Conservation (phyloP, 805 yeast genomes). For the Metschnikowia borealis region DNA sequence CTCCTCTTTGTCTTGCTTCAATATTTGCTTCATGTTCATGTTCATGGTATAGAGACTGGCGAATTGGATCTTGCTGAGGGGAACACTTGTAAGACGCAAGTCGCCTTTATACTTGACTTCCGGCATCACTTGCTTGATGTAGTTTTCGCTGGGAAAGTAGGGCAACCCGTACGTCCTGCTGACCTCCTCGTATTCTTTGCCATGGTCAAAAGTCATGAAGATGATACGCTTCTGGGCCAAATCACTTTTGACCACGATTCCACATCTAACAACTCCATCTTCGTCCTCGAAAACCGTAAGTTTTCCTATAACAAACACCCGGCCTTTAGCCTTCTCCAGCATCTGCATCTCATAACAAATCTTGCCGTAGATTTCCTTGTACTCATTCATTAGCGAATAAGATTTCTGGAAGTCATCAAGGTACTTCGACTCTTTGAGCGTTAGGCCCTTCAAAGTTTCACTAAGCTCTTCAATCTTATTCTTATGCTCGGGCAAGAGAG, state of each 20-base stretch:
- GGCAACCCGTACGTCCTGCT: slow-evolving; percentile 28
- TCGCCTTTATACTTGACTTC: slow-evolving; percentile 32
- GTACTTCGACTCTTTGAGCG: slow-evolving; percentile 34
- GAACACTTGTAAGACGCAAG: slow-evolving; percentile 37
- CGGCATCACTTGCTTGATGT: slow-evolving; percentile 33
- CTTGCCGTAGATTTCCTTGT: slow-evolving; percentile 40
- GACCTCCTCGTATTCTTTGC: slow-evolving; percentile 26
- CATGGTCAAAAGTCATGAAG: slow-evolving; percentile 45
- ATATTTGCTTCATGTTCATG: slow-evolving; percentile 29
- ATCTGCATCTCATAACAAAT: slow-evolving; percentile 47
- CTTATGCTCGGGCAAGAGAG: slow-evolving; percentile 82
- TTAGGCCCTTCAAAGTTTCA: slow-evolving; percentile 38
- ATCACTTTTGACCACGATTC: slow-evolving; percentile 50
- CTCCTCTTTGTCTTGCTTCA: slow-evolving; percentile 34
- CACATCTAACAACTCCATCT: slow-evolving; percentile 41
- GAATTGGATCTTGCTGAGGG: slow-evolving; percentile 40
- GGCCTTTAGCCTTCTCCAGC: slow-evolving; percentile 44
- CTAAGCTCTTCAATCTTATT: slow-evolving; percentile 54
- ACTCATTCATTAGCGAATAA: slow-evolving; percentile 43
- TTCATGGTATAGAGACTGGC: slow-evolving; percentile 37
- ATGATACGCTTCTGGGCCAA: slow-evolving; percentile 28
- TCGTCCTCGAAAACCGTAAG: slow-evolving; percentile 55
- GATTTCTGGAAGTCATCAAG: slow-evolving; percentile 42
- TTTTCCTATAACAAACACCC: slow-evolving; percentile 49
- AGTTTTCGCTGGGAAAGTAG: slow-evolving; percentile 32